These are phyloP conservation scores for Debaryomyces udenii DNA, from an alignment of 1,139 yeast species.

Conservation along the genomic window DNA sequence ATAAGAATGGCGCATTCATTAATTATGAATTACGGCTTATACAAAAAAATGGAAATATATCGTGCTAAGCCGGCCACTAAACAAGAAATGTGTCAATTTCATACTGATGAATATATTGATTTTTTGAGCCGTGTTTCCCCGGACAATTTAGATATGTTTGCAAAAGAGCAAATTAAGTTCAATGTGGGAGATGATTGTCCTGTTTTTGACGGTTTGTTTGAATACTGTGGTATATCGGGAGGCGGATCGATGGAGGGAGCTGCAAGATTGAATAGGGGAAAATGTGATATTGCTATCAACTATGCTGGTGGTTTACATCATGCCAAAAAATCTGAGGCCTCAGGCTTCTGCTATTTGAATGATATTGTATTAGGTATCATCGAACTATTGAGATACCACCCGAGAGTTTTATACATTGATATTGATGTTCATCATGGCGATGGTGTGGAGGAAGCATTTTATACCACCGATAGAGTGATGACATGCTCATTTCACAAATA, in stretches of 20 bases:
- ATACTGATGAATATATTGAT: conserved; percentile 95
- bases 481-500: conserved; percentile 96
- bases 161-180: conserved; percentile 91
- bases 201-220: conserved; percentile 93
- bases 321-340: conserved; percentile 93
- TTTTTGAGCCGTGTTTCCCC: conserved; percentile 92
- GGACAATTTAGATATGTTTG: conserved; percentile 87
- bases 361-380: conserved; percentile 79
- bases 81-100: conserved; percentile 98
- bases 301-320: conserved; percentile 98
- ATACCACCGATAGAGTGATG: conserved; percentile 96
- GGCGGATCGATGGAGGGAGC: conserved; percentile 99
- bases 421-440: conserved; percentile 98
- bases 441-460: conserved; percentile 98
- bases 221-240: conserved; percentile 90
- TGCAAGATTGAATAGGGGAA: conserved; percentile 86
- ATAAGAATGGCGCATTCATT: conserved; percentile 98
- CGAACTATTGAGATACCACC: conserved; percentile 86
- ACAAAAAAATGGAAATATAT: conserved; percentile 96
- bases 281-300: conserved; percentile 93
- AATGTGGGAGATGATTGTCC: conserved; percentile 98
- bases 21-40: conserved; percentile 95
- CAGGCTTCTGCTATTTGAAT: conserved; percentile 89
- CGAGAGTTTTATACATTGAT: conserved; percentile 92
- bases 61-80: conserved; percentile 97